Conservation (phyloP, 2,329 filamentous ascomycete species). For the Alternaria sp. region DNA sequence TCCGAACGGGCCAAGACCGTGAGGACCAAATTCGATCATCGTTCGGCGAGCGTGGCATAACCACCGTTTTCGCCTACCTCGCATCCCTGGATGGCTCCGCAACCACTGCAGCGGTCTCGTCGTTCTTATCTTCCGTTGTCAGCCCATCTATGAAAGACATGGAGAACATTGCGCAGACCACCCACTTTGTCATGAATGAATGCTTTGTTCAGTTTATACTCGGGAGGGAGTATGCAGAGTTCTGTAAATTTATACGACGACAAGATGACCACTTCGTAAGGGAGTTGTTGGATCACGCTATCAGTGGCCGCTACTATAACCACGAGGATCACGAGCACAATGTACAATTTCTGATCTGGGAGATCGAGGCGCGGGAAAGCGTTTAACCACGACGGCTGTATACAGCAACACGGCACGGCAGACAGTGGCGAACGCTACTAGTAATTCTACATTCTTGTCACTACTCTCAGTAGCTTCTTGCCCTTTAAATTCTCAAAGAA, state of each 20-base stretch:
- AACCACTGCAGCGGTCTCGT: constrained; percentile 17
- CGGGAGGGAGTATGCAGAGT: constrained; percentile 27
- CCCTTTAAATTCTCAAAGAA: neutral
- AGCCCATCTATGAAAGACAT: constrained; percentile 32
- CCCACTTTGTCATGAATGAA: constrained; percentile 32
- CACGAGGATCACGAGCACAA: constrained; percentile 32
- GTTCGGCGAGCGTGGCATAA: constrained; percentile 19
- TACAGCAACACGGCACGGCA: neutral
- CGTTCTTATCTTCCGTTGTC: constrained; percentile 27
- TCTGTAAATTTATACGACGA: constrained; percentile 34
- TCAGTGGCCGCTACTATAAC: constrained; percentile 27
- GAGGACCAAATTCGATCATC: constrained; percentile 27
- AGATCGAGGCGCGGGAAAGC: constrained; percentile 32
- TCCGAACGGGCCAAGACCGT: constrained; percentile 27
- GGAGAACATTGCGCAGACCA: constrained; percentile 26
- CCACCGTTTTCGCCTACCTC: constrained; percentile 31
- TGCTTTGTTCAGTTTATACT: constrained; percentile 33
- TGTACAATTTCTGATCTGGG: constrained; percentile 35
- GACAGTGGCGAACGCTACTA: neutral
- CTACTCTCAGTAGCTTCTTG: neutral
- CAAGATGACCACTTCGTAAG: constrained; percentile 32
- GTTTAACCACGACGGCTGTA: constrained; percentile 15
- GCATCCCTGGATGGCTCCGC: constrained; percentile 20
- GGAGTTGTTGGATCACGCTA: constrained; percentile 33
- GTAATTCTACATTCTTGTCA: neutral